Evolutionary conservation across 2,329 filamentous ascomycete genomes (phyloP).

Genomic region (Tolypocladium endophyticum): DNA sequence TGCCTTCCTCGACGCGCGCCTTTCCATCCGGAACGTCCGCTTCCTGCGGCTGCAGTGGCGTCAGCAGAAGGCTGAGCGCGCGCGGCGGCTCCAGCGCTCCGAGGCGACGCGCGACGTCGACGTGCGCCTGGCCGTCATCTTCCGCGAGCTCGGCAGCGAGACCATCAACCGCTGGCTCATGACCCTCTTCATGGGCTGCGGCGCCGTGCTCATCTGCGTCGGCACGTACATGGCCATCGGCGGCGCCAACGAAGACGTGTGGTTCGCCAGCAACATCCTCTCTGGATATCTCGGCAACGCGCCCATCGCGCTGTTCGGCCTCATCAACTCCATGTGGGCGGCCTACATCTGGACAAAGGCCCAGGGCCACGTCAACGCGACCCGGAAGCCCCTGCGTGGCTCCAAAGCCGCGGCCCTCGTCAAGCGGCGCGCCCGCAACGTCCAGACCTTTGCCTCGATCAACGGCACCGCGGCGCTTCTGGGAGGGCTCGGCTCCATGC

Average conservation of each 20-base stretch:
- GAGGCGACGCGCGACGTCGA: slow-evolving; percentile 15
- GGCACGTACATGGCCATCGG: slow-evolving; percentile 45
- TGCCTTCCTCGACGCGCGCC: slow-evolving; percentile 30
- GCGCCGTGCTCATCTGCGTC: slow-evolving; percentile 35
- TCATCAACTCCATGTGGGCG: slow-evolving; percentile 39
- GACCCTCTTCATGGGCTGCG: slow-evolving; percentile 38
- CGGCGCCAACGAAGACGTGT: slow-evolving; percentile 32
- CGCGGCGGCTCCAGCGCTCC: neutral
- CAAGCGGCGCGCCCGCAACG: slow-evolving; percentile 22
- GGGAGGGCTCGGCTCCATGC: slow-evolving; percentile 36
- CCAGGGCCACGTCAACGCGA: slow-evolving; percentile 22
- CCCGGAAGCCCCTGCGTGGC: slow-evolving; percentile 12
- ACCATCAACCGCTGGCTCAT: slow-evolving; percentile 38
- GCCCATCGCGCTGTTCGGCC: slow-evolving; percentile 35
- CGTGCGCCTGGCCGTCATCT: slow-evolving; percentile 30
- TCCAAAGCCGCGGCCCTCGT: slow-evolving; percentile 18
- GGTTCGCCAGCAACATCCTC: slow-evolving; percentile 36
- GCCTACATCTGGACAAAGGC: slow-evolving; percentile 29
- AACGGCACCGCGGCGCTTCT: slow-evolving; percentile 35
- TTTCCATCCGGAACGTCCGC: slow-evolving; percentile 33
- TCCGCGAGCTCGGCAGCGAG: slow-evolving; percentile 39
- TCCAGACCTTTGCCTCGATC: slow-evolving; percentile 32
- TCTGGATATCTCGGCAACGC: slow-evolving; percentile 46
- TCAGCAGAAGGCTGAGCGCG: slow-evolving; percentile 15
- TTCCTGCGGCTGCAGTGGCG: slow-evolving; percentile 31